Percentiles rank a stretch among this genome's conserved stretches.
phyloP scores from a whole-genome alignment of 164 flowering plant genomes.

The Cinnamomum chago region DNA sequence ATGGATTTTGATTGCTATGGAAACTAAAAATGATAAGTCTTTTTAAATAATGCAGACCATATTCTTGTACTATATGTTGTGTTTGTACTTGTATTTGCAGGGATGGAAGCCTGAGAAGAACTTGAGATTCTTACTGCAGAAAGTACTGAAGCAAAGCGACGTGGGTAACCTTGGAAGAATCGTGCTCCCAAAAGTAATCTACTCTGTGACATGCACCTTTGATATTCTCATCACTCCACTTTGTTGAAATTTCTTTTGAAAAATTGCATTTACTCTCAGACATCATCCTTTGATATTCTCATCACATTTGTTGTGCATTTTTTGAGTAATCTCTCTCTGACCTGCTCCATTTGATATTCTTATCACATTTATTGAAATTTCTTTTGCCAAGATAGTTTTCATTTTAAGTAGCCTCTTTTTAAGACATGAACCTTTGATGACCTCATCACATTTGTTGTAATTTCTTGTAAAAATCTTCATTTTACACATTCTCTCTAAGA shows the following conservation, averaged over 20 bases:
- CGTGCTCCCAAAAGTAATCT: conserved; percentile 85
- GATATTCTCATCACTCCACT: too few species aligned
- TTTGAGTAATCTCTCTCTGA: neutral
- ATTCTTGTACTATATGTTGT: too few species aligned
- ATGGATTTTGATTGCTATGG: neutral
- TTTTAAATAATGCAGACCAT: neutral
- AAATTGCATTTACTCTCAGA: too few species aligned
- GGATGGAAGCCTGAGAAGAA: conserved; percentile 88
- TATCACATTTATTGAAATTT: neutral
- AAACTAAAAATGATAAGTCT: neutral
- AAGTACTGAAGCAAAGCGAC: conserved; percentile 98
- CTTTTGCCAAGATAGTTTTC: neutral
- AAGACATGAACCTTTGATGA: neutral
- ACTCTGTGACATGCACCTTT: too few species aligned
- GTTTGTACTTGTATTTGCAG: conserved; percentile 25
- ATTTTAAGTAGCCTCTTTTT: neutral
- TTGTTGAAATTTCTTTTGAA: too few species aligned
- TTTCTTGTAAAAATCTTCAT: neutral
- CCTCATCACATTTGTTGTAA: neutral
- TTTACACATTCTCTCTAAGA: neutral
- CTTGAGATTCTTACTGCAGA: conserved; percentile 83
- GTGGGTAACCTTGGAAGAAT: conserved; percentile 99
- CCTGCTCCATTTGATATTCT: neutral
- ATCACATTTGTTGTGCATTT: too few species aligned
- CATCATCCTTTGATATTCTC: too few species aligned